Percentiles rank a stretch among this genome's conserved stretches.
These are phyloP conservation scores for Xylariaceae sp. DNA, from an alignment of 2,329 filamentous ascomycete species.

Conservation along the genomic window DNA sequence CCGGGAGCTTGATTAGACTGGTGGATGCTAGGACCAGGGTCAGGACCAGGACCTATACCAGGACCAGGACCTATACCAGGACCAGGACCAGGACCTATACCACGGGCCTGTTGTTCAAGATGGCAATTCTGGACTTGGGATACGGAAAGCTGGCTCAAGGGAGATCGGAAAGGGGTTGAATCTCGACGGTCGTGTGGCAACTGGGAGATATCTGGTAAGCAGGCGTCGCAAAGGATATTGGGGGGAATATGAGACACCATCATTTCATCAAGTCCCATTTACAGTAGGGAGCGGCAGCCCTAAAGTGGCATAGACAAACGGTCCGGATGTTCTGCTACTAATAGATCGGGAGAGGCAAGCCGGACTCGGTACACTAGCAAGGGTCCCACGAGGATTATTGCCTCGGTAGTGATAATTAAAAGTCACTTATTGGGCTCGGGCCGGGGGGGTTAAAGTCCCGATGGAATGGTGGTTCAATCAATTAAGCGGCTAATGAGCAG, in stretches of 20 bases:
- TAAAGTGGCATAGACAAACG: slow-evolving; percentile 4
- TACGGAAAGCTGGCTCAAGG: slow-evolving; percentile 30
- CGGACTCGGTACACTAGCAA: slow-evolving; percentile 5
- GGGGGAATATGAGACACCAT: slow-evolving; percentile 23
- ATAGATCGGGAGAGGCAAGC: not conserved
- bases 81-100: too few relatives aligned
- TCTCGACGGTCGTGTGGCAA: slow-evolving; percentile 11
- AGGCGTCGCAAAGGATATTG: slow-evolving; percentile 27
- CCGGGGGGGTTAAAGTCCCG: not conserved
- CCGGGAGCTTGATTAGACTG: slow-evolving; percentile 16
- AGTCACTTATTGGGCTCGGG: not conserved
- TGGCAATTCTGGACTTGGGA: slow-evolving; percentile 29
- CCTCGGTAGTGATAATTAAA: not conserved
- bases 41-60: too few relatives aligned
- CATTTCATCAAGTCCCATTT: slow-evolving; percentile 1
- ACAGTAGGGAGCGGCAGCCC: slow-evolving; percentile 16
- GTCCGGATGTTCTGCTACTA: slow-evolving; percentile 1
- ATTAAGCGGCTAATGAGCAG: slow-evolving; percentile 17
- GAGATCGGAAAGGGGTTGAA: slow-evolving; percentile 11
- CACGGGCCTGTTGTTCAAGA: slow-evolving; percentile 33
- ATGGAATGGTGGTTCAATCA: not conserved
- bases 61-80: too few relatives aligned
- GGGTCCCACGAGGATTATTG: slow-evolving; percentile 6
- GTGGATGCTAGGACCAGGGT: slow-evolving; percentile 9
- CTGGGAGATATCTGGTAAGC: slow-evolving; percentile 22